Evolutionary conservation across 1,139 yeast genomes (phyloP).

Genomic region (Chernovozyma sophiae-reginae): DNA sequence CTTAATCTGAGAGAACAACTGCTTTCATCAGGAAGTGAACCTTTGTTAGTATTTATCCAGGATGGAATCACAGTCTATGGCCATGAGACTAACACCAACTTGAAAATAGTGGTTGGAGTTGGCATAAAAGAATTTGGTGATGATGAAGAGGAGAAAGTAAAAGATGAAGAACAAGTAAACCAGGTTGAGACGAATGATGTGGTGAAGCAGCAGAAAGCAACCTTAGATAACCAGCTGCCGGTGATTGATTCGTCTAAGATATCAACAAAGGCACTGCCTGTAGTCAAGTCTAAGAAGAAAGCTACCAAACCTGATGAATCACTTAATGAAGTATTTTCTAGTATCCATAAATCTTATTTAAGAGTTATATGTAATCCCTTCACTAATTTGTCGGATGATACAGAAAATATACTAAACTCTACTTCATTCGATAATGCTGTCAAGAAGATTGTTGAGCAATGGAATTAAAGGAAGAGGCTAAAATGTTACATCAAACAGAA

Average conservation of each 20-base stretch:
- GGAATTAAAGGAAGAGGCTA: conserved; percentile 29
- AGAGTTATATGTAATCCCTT: conserved; percentile 57
- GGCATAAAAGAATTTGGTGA: conserved; percentile 8
- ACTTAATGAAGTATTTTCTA: conserved; percentile 32
- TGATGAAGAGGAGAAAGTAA: conserved; percentile 1
- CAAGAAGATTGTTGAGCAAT: conserved; percentile 27
- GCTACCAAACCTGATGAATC: not conserved
- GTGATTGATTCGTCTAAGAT: conserved; percentile 8
- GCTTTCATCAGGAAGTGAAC: conserved; percentile 28
- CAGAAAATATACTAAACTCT: conserved; percentile 27
- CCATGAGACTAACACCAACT: conserved; percentile 56
- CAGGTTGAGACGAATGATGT: not conserved
- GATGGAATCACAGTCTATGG: conserved; percentile 63
- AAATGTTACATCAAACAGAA: no score
- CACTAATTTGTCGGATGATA: conserved; percentile 24
- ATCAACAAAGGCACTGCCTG: not conserved
- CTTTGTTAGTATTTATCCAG: conserved; percentile 50
- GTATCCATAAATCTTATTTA: conserved; percentile 47
- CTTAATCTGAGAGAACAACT: conserved; percentile 37
- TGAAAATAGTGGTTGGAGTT: conserved; percentile 54
- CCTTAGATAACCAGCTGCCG: conserved; percentile 7
- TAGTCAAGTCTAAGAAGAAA: not conserved
- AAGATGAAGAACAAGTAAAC: conserved; percentile 1
- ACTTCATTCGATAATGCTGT: conserved; percentile 37
- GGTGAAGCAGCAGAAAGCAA: conserved; percentile 1